Evolutionary conservation across 805 yeast species (phyloP).

Genomic region (Clavispora vitiphila): DNA sequence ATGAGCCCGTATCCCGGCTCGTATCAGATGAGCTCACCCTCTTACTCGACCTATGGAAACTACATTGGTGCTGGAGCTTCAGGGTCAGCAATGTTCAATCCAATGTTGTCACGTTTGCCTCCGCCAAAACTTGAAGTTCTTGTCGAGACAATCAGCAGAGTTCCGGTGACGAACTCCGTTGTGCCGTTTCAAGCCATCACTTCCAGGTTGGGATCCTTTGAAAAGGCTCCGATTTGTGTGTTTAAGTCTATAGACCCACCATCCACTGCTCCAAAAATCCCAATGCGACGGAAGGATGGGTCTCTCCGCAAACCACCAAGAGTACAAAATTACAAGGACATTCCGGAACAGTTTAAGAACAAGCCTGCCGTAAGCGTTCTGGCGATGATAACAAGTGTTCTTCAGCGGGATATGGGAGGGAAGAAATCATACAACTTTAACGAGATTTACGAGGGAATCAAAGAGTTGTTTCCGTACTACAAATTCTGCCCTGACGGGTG

Average conservation of each 20-base stretch:
- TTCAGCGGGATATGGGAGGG: constrained; percentile 60
- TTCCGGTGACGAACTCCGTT: constrained; percentile 17
- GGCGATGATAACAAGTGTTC: constrained; percentile 71
- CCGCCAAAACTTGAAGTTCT: constrained; percentile 34
- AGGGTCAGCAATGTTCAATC: neutral
- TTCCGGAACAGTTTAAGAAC: constrained; percentile 79
- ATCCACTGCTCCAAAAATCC: constrained; percentile 27
- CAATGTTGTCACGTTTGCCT: constrained; percentile 20
- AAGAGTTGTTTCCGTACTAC: constrained; percentile 86
- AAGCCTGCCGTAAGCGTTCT: constrained; percentile 85
- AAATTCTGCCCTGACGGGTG: constrained; percentile 95
- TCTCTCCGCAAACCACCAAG: constrained; percentile 43
- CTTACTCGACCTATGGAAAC: neutral
- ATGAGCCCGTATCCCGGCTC: constrained; percentile 18
- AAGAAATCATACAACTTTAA: constrained; percentile 53
- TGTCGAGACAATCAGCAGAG: constrained; percentile 22
- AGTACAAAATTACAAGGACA: constrained; percentile 73
- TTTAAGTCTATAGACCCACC: constrained; percentile 31
- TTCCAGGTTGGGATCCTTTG: constrained; percentile 12
- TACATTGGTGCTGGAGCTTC: neutral
- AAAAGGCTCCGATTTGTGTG: constrained; percentile 25
- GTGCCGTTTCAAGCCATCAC: constrained; percentile 27
- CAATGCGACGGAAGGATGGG: constrained; percentile 29
- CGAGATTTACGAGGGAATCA: constrained; percentile 82
- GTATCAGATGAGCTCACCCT: neutral